Conservation (phyloP, 1,284 basidiomycete genomes). For the Moniliophthora roreri region DNA sequence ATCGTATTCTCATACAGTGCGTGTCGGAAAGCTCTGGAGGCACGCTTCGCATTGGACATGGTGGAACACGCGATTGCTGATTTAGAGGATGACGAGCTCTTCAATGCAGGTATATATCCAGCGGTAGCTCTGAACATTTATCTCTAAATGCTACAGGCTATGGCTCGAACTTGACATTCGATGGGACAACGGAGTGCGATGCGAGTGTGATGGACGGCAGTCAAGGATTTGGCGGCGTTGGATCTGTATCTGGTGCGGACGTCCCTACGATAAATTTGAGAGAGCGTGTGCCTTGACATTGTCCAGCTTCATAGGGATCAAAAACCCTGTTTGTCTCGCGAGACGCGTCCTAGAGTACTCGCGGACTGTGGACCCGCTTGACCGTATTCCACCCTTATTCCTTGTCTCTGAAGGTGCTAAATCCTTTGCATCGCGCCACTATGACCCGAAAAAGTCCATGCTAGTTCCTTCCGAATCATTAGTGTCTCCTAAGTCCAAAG, state of each 20-base stretch:
- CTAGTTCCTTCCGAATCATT: slow-evolving; percentile 43
- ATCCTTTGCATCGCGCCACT: slow-evolving; percentile 38
- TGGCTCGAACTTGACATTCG: slow-evolving; percentile 72
- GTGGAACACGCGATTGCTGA: slow-evolving; percentile 51
- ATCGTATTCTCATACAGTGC: slow-evolving; percentile 35
- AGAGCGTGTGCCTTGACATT: neutral
- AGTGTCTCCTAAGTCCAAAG: slow-evolving; percentile 44
- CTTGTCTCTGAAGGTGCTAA: slow-evolving; percentile 54
- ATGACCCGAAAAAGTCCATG: slow-evolving; percentile 25
- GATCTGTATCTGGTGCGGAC: slow-evolving; percentile 60
- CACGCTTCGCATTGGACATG: slow-evolving; percentile 25
- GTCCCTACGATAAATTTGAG: neutral
- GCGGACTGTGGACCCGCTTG: slow-evolving; percentile 46
- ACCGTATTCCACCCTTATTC: slow-evolving; percentile 68
- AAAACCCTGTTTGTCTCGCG: slow-evolving; percentile 66
- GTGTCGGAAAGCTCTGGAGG: slow-evolving; percentile 36
- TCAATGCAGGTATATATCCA: slow-evolving; percentile 63
- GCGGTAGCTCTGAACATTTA: neutral
- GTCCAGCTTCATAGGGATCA: slow-evolving; percentile 44
- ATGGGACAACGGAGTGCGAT: slow-evolving; percentile 75
- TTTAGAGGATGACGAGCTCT: slow-evolving; percentile 58
- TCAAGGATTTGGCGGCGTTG: slow-evolving; percentile 65
- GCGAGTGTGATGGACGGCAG: slow-evolving; percentile 67
- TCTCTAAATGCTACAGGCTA: slow-evolving; percentile 41
- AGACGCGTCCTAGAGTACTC: slow-evolving; percentile 54